Base-by-base conservation (phyloP, 148 eudicot species). In the Fagopyrum esculentum region DNA sequence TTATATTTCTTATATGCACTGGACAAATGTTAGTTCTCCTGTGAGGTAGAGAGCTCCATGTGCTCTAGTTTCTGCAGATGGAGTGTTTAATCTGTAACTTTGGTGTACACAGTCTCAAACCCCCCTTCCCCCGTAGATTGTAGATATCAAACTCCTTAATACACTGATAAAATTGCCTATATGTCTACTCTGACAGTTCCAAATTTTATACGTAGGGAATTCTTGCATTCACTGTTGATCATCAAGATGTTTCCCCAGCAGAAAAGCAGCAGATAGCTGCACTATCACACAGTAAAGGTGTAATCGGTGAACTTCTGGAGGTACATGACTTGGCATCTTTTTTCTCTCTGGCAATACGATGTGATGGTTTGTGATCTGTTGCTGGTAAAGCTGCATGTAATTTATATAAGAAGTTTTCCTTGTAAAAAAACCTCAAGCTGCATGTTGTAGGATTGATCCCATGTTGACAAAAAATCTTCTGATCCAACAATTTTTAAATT, bases 181-280 rank as follows among this genome's bases (percentile, higher is more conserved):
- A 43, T 12, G 19, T 43, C 47, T 40, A 22, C 47, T 61, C 44
- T 61, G 68, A 61, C 3, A 26, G 15, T 61, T 61, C 10, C 68
- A 29, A 61, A 11, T 9, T 61, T 61, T 29, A 26, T 61, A 61
- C 68, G 30, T 29, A 95, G 99, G 99, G 97, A 77, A 89, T 95
- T 70, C 89, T 92, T 57, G 97, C 97, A 66, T 92, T 95, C 77
- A 95, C 99, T 5, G 84, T 90, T 83, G 97, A 95, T 82, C 91
- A 89, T 60, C 90, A 85, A 74, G 87, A 90, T 46, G 83, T 63
- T 46, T 82, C 74, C 50, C 80, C 82, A 77, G 75, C 84, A 45
- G 96, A 89, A 80, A 85, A 83, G 63, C 96, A 86, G 74, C 92
- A 90, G 78, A 80, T 81, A 54, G 88, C 84, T 69, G 75, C 85